Evolutionary conservation across 1,139 yeast genomes (phyloP).

Genomic region (Yamadazyma aaseri): DNA sequence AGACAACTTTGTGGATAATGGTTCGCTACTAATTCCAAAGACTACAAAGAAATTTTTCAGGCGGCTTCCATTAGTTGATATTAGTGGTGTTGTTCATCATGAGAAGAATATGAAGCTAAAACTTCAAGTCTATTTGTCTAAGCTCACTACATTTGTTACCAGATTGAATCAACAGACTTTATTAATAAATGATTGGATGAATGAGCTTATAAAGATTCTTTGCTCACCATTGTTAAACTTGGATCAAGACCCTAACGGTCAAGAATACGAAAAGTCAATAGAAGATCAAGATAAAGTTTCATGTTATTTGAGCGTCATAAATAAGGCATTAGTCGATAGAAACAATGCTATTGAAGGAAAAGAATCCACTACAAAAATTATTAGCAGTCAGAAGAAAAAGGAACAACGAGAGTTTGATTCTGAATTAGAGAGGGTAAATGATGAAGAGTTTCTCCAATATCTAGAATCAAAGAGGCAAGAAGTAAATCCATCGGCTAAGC

Average conservation of each 20-base stretch:
- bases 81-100: constrained; percentile 16
- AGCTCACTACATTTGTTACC: constrained; percentile 22
- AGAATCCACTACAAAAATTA: constrained; percentile 21
- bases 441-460: constrained; percentile 23
- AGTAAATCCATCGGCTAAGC: constrained; percentile 28
- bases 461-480: constrained; percentile 31
- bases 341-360: constrained; percentile 28
- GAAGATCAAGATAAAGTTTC: constrained; percentile 72
- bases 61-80: constrained; percentile 27
- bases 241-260: constrained; percentile 61
- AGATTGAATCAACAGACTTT: constrained; percentile 58
- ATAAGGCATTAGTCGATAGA: constrained; percentile 58
- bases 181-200: constrained; percentile 55
- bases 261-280: constrained; percentile 73
- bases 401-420: constrained; percentile 23
- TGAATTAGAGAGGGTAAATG: constrained; percentile 28
- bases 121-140: constrained; percentile 16
- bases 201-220: constrained; percentile 44
- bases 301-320: constrained; percentile 61
- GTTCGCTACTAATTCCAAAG: constrained; percentile 32
- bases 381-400: constrained; percentile 23
- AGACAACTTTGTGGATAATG: constrained; percentile 27
- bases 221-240: constrained; percentile 44
- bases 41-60: constrained; percentile 34
- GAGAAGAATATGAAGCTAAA: constrained; percentile 23